Evolutionary conservation across 2,329 filamentous ascomycete genomes (phyloP), one percentile per base, ranked within the genome.

Genomic region (Spiromastix sp.): DNA sequence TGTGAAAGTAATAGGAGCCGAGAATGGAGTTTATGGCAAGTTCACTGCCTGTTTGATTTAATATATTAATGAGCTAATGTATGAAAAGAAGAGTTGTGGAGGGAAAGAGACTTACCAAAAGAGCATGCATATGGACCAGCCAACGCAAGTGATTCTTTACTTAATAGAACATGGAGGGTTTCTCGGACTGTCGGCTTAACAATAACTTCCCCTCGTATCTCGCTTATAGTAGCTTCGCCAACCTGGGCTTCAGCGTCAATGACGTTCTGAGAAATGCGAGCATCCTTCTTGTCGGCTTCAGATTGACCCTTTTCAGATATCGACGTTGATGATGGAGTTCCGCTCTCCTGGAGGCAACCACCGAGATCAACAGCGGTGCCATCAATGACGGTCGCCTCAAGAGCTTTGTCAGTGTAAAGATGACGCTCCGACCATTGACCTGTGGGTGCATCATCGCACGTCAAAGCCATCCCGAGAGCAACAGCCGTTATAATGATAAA

Each of bases 361-460:
- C 44, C 48, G 36, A 55, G 34, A 20, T 61, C 49, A 32, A 56
- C 41, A 22, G 56, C 50, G 32, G 56, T 50, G 30, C 48, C 44
- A n/a, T 49, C 38, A 7, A n/a, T n/a, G n/a, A 7, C 7, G 21
- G 7, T 24, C 7, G n/a, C n/a, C 7, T 24, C 21, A n/a, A n/a
- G n/a, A 13, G 19, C 3, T 21, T 9, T 12, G 37, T 72, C 63
- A 1, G 71, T 67, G 42, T 68, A 71, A 28, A 73, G 61, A 33
- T 76, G 68, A 19, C 85, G 76, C 25, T 89, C 79, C 5, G 73
- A 72, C 86, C 86, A 94, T 44, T 75, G 77, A 21, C 87, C 86
- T 0, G 76, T 81, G 0, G 86, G 86, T 0, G 84, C 87, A 51
- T 95, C 86, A 2, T 82, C 76, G 50, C 83, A 87, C 10, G 84